phyloP scores from a whole-genome alignment of 73 alveolate species.

The Paramecium primaurelia region DNA sequence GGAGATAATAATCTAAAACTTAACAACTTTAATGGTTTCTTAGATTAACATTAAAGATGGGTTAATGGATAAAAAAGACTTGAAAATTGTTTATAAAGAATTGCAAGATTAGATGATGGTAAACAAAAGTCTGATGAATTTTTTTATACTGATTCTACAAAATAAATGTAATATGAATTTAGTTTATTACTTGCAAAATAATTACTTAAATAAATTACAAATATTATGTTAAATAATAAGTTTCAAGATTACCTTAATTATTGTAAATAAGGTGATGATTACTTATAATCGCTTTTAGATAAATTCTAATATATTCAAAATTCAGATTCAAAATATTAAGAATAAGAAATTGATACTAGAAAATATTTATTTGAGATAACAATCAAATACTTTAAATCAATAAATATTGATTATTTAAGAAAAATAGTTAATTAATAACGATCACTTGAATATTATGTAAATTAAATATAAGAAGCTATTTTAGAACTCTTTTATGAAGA shows the following conservation, averaged over 20 bases:
- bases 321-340: not conserved
- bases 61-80: not conserved
- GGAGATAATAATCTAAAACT: not conserved
- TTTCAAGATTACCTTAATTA: not conserved
- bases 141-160: not conserved
- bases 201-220: not conserved
- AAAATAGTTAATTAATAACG: not conserved
- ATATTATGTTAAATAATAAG: not conserved
- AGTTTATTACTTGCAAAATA: not conserved
- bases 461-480: not conserved
- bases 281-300: not conserved
- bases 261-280: not conserved
- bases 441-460: not conserved
- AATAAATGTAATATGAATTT: not conserved
- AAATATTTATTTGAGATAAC: not conserved
- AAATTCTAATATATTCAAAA: not conserved
- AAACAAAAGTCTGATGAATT: not conserved
- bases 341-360: not conserved
- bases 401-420: not conserved
- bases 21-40: not conserved
- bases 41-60: not conserved
- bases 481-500: not conserved
- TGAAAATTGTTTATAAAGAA: not conserved
- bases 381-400: not conserved
- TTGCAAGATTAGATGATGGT: not conserved